Evolutionary conservation across 768 basidiomycete species (phyloP), one percentile per base, ranked within the genome.

Genomic region (Tylopilus felleus): DNA sequence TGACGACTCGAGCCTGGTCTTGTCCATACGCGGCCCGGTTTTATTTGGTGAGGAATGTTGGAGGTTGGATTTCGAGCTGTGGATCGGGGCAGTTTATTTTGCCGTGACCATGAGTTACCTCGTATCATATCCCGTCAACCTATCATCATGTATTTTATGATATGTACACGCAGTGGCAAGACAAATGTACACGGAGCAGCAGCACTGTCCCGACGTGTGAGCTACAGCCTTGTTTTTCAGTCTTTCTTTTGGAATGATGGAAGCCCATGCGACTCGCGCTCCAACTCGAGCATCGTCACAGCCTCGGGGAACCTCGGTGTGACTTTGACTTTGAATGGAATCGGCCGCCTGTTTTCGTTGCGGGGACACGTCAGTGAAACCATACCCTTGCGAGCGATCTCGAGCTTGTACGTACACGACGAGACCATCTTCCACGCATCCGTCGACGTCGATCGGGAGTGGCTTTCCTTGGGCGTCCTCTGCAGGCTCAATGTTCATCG

Each of bases 11-110:
- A 43, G 22, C 10, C 49, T 57, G 35, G 9, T 48, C 22, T 51
- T 57, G 33, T 53, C 47, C 16, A 56, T 39, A 8, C 36, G 62
- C 17, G n/a, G n/a, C n/a, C n/a, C n/a, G n/a, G 48, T 52, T 52
- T 53, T 70, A 62, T 58, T 62, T 10, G 50, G 57, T 16, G 59
- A 55, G 12, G 52, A 45, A 38, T 10, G 55, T 28, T 48, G 52
- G 0, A 28, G 14, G 10, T 25, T 42, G 1, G 42, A 1, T 17
- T 58, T 51, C 50, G 61, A 12, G 41, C 47, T 50, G 28, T 27
- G 22, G 31, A 44, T 57, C 49, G 66, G 16, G 51, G 51, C 1
- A 48, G 39, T 16, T n/a, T n/a, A n/a, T n/a, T n/a, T n/a, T n/a
- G n/a, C n/a, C n/a, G n/a, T n/a, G n/a, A n/a, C n/a, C n/a, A n/a